Conservation (phyloP, 2,329 filamentous ascomycete genomes). For the Fusarium incarnatum region DNA sequence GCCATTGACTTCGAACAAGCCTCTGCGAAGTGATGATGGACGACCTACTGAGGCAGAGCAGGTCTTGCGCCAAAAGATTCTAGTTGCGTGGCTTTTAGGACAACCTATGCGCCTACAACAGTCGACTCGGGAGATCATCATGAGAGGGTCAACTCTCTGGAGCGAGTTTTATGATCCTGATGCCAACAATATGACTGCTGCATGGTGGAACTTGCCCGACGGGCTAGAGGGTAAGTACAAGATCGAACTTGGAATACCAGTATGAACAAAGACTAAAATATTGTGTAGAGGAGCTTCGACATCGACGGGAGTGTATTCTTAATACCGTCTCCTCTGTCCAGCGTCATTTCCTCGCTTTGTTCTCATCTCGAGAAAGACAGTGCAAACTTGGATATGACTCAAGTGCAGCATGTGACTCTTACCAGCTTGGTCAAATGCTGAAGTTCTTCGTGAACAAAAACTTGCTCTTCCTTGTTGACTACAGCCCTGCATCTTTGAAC, state of each 20-base stretch:
- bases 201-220: slow-evolving; percentile 80
- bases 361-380: slow-evolving; percentile 74
- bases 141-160: slow-evolving; percentile 73
- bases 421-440: slow-evolving; percentile 82
- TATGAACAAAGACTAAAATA: slow-evolving; percentile 16
- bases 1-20: slow-evolving; percentile 59
- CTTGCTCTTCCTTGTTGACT: slow-evolving; percentile 70
- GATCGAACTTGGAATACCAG: not conserved
- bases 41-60: slow-evolving; percentile 67
- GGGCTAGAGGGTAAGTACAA: slow-evolving; percentile 69
- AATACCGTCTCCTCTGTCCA: slow-evolving; percentile 77
- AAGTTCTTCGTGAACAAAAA: slow-evolving; percentile 74
- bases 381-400: slow-evolving; percentile 81
- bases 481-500: slow-evolving; percentile 61
- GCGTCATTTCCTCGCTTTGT: slow-evolving; percentile 73
- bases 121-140: slow-evolving; percentile 73
- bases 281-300: slow-evolving; percentile 70
- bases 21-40: slow-evolving; percentile 53
- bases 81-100: slow-evolving; percentile 74
- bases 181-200: slow-evolving; percentile 51
- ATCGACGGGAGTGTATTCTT: slow-evolving; percentile 73
- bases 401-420: slow-evolving; percentile 78
- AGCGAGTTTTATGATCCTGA: slow-evolving; percentile 53
- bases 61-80: slow-evolving; percentile 74
- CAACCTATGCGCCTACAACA: slow-evolving; percentile 69